A percentile compares a stretch with the other conserved stretches of the same genome.
These are phyloP conservation scores for Lignosus rhinocerotis DNA, from an alignment of 1,284 basidiomycete genomes.

Conservation along the genomic window DNA sequence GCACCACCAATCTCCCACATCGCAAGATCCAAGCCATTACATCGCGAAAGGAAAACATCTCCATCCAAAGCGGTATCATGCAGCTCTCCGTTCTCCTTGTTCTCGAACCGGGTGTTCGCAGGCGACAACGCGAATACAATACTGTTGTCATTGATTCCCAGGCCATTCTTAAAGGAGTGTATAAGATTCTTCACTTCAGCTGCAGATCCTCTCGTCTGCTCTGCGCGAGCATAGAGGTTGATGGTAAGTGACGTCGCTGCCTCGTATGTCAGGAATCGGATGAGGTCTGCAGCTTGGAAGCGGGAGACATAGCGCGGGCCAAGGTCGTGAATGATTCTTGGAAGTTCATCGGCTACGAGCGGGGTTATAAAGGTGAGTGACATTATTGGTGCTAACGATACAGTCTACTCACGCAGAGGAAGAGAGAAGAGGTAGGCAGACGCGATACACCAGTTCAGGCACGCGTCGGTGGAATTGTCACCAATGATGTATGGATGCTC, in stretches of 20 bases:
- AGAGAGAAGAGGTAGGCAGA: conserved; percentile 62
- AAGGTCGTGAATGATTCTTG: conserved; percentile 72
- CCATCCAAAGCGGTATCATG: conserved; percentile 46
- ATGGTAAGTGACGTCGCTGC: conserved; percentile 77
- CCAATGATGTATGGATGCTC: conserved; percentile 55
- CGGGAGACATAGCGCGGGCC: conserved; percentile 72
- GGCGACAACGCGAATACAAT: conserved; percentile 56
- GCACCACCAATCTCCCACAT: conserved; percentile 87
- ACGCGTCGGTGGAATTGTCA: conserved; percentile 40
- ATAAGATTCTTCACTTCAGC: conserved; percentile 41
- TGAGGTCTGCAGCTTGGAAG: conserved; percentile 63
- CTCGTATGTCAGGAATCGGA: conserved; percentile 77
- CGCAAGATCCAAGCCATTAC: conserved; percentile 70
- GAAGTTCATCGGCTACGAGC: conserved; percentile 58
- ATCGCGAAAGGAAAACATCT: conserved; percentile 62
- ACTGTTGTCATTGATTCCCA: conserved; percentile 44
- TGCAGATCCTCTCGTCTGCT: conserved; percentile 28
- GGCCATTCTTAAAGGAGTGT: conserved; percentile 56
- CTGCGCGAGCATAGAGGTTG: conserved; percentile 45
- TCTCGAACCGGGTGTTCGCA: conserved; percentile 19
- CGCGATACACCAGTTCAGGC: conserved; percentile 69
- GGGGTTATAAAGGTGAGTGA: neutral
- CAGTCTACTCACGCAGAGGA: conserved; percentile 51
- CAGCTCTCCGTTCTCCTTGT: conserved; percentile 15
- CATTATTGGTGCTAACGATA: neutral